These are phyloP conservation scores for Pachyrhizus erosus DNA, from an alignment of 306 rosid genomes.

Conservation along the genomic window DNA sequence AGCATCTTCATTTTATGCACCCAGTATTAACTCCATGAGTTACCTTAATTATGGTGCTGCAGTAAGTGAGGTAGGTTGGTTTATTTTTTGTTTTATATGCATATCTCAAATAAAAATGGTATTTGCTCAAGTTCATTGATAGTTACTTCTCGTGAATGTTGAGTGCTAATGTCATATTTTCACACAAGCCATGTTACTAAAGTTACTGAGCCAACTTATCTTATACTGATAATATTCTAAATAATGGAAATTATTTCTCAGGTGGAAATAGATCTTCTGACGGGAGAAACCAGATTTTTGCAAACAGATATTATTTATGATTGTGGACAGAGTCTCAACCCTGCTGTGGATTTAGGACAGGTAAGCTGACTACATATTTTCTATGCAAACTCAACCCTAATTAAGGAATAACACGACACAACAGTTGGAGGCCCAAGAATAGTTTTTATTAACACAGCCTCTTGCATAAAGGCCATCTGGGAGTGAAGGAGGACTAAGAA, in stretches of 20 bases:
- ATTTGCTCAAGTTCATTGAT: slow-evolving; percentile 21
- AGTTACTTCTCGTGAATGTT: slow-evolving; percentile 16
- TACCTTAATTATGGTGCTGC: slow-evolving; percentile 93
- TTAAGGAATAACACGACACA: background rate
- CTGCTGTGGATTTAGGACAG: slow-evolving; percentile 99
- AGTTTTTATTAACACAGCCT: background rate
- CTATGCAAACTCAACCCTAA: background rate
- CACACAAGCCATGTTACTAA: slow-evolving; percentile 8
- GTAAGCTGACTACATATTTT: slow-evolving; percentile 42
- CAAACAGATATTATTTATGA: slow-evolving; percentile 86
- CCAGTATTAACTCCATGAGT: slow-evolving; percentile 46
- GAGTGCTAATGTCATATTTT: slow-evolving; percentile 20
- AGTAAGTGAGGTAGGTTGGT: slow-evolving; percentile 74
- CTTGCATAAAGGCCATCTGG: background rate
- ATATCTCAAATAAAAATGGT: slow-evolving; percentile 23
- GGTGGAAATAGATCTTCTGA: slow-evolving; percentile 90
- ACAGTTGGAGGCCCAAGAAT: background rate
- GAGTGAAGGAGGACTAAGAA: background rate
- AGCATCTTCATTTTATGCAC: slow-evolving; percentile 64
- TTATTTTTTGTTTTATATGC: background rate
- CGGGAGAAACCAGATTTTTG: slow-evolving; percentile 78
- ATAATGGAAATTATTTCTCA: slow-evolving; percentile 46
- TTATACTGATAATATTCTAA: slow-evolving; percentile 20
- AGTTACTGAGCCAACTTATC: slow-evolving; percentile 3
- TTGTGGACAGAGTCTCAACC: slow-evolving; percentile 97